Evolutionary conservation across 805 yeast genomes (phyloP).

Genomic region (Kurtzmaniella fragi): DNA sequence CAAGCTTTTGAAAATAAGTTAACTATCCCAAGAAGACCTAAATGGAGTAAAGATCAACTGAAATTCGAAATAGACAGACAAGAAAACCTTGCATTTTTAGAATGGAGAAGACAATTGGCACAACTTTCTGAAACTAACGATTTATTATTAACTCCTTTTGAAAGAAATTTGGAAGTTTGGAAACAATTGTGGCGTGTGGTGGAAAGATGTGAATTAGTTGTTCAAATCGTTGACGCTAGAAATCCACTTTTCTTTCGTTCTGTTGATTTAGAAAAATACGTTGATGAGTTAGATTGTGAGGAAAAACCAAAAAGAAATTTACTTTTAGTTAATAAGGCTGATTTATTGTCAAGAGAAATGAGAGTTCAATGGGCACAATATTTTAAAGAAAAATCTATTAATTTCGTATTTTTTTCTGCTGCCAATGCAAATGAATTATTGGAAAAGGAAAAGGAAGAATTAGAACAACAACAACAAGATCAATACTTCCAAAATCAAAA

Average conservation of each 20-base stretch:
- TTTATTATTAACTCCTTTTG: slow-evolving; percentile 89
- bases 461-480: slow-evolving; percentile 20
- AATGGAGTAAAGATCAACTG: slow-evolving; percentile 71
- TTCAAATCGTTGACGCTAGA: slow-evolving; percentile 97
- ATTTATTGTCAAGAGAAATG: slow-evolving; percentile 71
- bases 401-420: slow-evolving; percentile 91
- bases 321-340: slow-evolving; percentile 89
- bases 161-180: slow-evolving; percentile 97
- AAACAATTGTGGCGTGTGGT: slow-evolving; percentile 97
- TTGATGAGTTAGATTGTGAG: slow-evolving; percentile 63
- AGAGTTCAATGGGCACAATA: slow-evolving; percentile 84
- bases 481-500: slow-evolving; percentile 5
- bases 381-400: slow-evolving; percentile 62
- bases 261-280: slow-evolving; percentile 79
- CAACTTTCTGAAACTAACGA: slow-evolving; percentile 78
- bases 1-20: slow-evolving; percentile 63
- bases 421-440: slow-evolving; percentile 71
- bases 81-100: slow-evolving; percentile 86
- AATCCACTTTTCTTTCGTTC: slow-evolving; percentile 90
- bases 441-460: slow-evolving; percentile 54
- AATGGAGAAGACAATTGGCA: slow-evolving; percentile 93
- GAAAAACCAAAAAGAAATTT: slow-evolving; percentile 60
- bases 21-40: slow-evolving; percentile 90
- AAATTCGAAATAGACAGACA: slow-evolving; percentile 74
- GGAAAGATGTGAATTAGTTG: slow-evolving; percentile 89